phyloP scores from a whole-genome alignment of 306 rosid species.

The Sicyos baderoa region DNA sequence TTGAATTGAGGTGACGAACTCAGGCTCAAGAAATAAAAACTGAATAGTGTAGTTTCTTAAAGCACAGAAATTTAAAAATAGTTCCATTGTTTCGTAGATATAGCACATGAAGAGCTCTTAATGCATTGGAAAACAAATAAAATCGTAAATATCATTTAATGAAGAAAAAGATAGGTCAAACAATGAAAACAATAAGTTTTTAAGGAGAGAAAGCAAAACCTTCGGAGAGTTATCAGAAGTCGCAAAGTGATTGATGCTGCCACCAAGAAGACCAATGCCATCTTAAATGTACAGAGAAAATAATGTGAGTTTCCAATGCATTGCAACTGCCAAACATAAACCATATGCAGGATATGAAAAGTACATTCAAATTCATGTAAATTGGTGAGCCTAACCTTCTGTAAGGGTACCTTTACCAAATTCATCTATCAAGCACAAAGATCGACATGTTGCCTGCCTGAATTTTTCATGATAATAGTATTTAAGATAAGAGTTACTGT shows the following conservation, averaged over 20 bases:
- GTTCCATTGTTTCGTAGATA: not conserved
- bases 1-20: not conserved
- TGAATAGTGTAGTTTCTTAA: not conserved
- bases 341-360: constrained; percentile 14
- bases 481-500: not conserved
- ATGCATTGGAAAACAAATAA: not conserved
- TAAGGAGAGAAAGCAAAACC: constrained; percentile 41
- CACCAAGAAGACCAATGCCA: constrained; percentile 89
- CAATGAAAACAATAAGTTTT: constrained; percentile 1
- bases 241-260: constrained; percentile 67
- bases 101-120: not conserved
- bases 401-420: constrained; percentile 97
- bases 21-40: not conserved
- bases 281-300: constrained; percentile 47
- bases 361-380: constrained; percentile 15
- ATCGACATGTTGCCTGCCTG: constrained; percentile 84
- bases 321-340: constrained; percentile 14
- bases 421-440: constrained; percentile 81
- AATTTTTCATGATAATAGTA: constrained; percentile 14
- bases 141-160: not conserved
- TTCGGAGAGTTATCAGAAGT: constrained; percentile 62
- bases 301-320: constrained; percentile 7
- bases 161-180: not conserved
- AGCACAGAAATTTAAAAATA: not conserved
- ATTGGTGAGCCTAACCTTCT: constrained; percentile 62